These are phyloP conservation scores for Austropuccinia psidii DNA, from an alignment of 1,284 basidiomycete genomes.

Conservation along the genomic window DNA sequence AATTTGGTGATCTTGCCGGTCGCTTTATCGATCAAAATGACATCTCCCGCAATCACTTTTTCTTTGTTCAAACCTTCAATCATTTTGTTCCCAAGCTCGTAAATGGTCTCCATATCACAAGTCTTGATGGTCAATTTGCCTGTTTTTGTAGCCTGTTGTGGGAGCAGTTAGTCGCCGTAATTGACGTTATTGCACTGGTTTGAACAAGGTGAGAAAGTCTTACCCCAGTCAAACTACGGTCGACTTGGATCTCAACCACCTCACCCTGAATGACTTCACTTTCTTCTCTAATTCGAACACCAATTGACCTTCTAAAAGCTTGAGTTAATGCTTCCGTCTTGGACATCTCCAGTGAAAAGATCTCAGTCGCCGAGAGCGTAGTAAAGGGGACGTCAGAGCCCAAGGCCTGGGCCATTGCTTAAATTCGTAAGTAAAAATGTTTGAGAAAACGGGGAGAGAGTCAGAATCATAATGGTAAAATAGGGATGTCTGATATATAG, in stretches of 20 bases:
- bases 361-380: slow-evolving; percentile 92
- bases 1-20: slow-evolving; percentile 94
- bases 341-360: slow-evolving; percentile 90
- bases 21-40: slow-evolving; percentile 93
- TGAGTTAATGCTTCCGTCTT: slow-evolving; percentile 98
- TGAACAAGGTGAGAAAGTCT: not conserved
- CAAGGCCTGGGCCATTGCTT: slow-evolving; percentile 92
- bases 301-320: slow-evolving; percentile 88
- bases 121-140: slow-evolving; percentile 97
- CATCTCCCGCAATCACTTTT: slow-evolving; percentile 92
- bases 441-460: not conserved
- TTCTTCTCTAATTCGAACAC: slow-evolving; percentile 95
- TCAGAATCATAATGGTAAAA: not conserved
- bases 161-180: too few species aligned
- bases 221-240: slow-evolving; percentile 80
- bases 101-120: slow-evolving; percentile 99
- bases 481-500: not conserved
- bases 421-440: too few species aligned
- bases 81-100: slow-evolving; percentile 98
- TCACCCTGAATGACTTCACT: slow-evolving; percentile 96
- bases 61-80: slow-evolving; percentile 94
- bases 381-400: slow-evolving; percentile 94
- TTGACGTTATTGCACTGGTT: not conserved
- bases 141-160: slow-evolving; percentile 79
- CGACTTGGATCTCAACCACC: slow-evolving; percentile 97